A percentile compares a stretch with the other conserved stretches of the same genome.
These are phyloP conservation scores for Talaromyces wortmannii DNA, from an alignment of 495 filamentous ascomycete species.

Conservation along the genomic window DNA sequence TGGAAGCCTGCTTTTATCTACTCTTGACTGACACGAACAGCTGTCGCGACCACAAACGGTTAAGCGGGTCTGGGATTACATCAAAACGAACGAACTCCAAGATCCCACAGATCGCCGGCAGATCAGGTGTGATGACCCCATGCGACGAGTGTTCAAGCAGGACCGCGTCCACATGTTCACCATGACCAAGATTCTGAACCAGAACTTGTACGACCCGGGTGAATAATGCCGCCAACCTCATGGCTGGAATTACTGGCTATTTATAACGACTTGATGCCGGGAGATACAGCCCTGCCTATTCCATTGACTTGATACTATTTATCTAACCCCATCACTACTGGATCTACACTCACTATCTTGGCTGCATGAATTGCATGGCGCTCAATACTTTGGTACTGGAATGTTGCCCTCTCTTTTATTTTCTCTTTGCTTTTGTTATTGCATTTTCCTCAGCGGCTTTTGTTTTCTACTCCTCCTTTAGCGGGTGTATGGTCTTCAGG, in stretches of 20 bases:
- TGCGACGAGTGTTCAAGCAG: constrained; percentile 86
- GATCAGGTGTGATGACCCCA: constrained; percentile 83
- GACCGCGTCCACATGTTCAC: constrained; percentile 96
- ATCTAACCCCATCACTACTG: not conserved
- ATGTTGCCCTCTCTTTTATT: no score
- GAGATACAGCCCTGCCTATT: not conserved
- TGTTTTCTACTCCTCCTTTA: not conserved
- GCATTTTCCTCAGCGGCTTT: not conserved
- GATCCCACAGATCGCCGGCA: constrained; percentile 86
- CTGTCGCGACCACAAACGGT: constrained; percentile 91
- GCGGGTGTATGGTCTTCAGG: not conserved
- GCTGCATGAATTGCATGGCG: not conserved
- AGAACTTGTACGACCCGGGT: constrained; percentile 58
- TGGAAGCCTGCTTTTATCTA: not conserved
- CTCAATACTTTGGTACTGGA: not conserved
- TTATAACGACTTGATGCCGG: not conserved
- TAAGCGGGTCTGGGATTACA: constrained; percentile 91
- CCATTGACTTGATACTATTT: not conserved
- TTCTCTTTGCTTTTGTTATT: not conserved
- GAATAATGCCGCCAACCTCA: constrained; percentile 31
- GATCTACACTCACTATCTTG: not conserved
- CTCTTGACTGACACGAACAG: constrained; percentile 26
- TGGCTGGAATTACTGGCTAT: not conserved
- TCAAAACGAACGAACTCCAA: constrained; percentile 80
- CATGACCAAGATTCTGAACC: constrained; percentile 79